Evolutionary conservation across 768 basidiomycete genomes (phyloP), one percentile per base, ranked within the genome.

Genomic region (Suillus paluster): DNA sequence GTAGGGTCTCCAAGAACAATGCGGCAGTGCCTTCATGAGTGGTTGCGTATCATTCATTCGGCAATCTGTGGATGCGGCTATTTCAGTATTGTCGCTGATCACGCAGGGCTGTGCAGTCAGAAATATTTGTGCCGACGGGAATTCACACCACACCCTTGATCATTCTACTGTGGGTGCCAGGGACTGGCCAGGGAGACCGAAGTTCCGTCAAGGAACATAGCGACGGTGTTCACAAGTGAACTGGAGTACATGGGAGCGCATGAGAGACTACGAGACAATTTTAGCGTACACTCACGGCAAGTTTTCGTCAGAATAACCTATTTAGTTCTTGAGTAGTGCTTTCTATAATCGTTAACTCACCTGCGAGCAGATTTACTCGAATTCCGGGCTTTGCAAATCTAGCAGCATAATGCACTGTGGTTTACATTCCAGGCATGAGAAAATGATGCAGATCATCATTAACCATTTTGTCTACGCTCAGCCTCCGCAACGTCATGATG

Each of bases 201-300:
- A 55, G 17, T 19, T 39, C 34, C 38, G 23, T 19, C 53, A 55
- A 55, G 17, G 36, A 14, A 38, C 53, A 11, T 55, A 11, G n/a
- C 33, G 9, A 39, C 53, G 23, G 53, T 25, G 52, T 38, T 38
- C 15, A 23, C 53, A n/a, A 33, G 30, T 33, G 33, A 48, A n/a
- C 30, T 6, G 12, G n/a, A 34, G n/a, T 25, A 23, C 54, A 55
- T 55, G 54, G 12, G n/a, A 34, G n/a, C 19, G 36, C 54, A 55
- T 55, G 54, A 55, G 54, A 55, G 54, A 55, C 17, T 17, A 39
- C 5, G 54, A 17, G 5, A 39, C 23, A 39, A 39, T 38, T 54
- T 39, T 55, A 39, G 38, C n/a, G 17, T 39, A 39, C 21, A 54
- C 27, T 19, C 21, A 54, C 36, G 34, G 49, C 30, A 54, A 54